Base-by-base conservation (phyloP, 306 rosid genomes). In the Lithocarpus polystachyus region DNA sequence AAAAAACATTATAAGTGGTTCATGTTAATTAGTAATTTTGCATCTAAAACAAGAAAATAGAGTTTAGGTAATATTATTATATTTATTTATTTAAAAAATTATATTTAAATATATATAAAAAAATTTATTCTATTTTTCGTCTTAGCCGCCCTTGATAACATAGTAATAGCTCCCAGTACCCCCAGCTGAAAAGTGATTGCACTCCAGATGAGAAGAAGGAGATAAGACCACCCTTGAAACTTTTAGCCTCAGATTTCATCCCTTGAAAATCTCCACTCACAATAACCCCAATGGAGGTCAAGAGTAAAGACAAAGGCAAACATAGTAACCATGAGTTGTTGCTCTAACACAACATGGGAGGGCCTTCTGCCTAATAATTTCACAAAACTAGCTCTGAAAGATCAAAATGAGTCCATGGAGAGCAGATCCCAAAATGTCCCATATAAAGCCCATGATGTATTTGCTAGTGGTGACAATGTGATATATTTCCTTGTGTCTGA, bases 371-470 rank as follows among this genome's bases (percentile, higher is more conserved):
- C 90, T 0, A 94, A 82, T 10, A 88, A 64, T 72, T 79, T 92
- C 55, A 91, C 89, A 60, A 94, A 77, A 94, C 77, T 40, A 91
- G 86, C 79, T 94, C 99, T 1, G 98, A 92, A 74, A 94, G 91
- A 0, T 97, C 93, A 4, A 94, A 59, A 94, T 89, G 56, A 94
- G 97, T 11, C 99, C 99, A 17, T 92, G 99, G 64, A 94, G 97
- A 71, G 97, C 97, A 23, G 99, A 94, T 57, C 90, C 97, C 37
- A 94, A 61, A 54, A 94, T 89, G 83, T 94, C 99, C 99, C 94
- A 88, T 12, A 92, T 15, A 37, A 83, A 88, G 69, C 97, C 97
- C 83, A 84, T 75, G 31, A 89, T 88, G 89, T 94, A 94, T 83
- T 94, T 88, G 0, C 23, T 75, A 54, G 85, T 80, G 55, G 67